These are phyloP conservation scores for Eleusine indica DNA, from an alignment of 176 grass and related monocot genomes.

Conservation along the genomic window DNA sequence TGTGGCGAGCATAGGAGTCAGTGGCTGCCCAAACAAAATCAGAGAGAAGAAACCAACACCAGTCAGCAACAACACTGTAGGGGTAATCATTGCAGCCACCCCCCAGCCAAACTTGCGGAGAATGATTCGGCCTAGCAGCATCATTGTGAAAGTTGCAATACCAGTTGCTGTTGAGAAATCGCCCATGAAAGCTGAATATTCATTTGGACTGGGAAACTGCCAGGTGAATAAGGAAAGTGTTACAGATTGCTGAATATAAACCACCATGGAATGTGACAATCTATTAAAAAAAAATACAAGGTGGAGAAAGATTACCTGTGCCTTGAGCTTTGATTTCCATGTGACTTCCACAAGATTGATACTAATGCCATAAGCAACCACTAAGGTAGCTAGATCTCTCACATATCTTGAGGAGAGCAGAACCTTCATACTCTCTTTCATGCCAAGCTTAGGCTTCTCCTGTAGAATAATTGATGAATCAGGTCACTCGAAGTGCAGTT, in stretches of 20 bases:
- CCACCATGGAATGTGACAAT: background rate
- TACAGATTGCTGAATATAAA: background rate
- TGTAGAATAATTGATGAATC: constrained; percentile 27
- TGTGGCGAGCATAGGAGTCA: constrained; percentile 64
- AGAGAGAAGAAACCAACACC: constrained; percentile 86
- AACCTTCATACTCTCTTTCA: constrained; percentile 85
- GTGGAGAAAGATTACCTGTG: constrained; percentile 64
- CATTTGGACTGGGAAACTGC: constrained; percentile 91
- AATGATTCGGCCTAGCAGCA: constrained; percentile 69
- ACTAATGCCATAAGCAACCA: constrained; percentile 88
- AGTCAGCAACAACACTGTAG: constrained; percentile 75
- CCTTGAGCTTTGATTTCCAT: constrained; percentile 98
- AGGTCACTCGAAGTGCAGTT: constrained; percentile 4
- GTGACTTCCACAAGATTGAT: constrained; percentile 95
- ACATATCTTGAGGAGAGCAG: constrained; percentile 80
- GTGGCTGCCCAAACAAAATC: constrained; percentile 71
- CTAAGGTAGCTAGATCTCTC: constrained; percentile 82
- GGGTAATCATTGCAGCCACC: constrained; percentile 81
- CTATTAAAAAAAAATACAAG: constrained; percentile 16
- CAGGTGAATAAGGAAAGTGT: constrained; percentile 25
- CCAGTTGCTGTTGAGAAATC: constrained; percentile 88
- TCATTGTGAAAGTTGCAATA: constrained; percentile 91
- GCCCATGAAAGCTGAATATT: constrained; percentile 91
- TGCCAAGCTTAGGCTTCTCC: constrained; percentile 80
- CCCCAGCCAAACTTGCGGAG: constrained; percentile 85